Conservation (phyloP, 1,284 basidiomycete species). For the Leccinum brunneo-olivaceum region DNA sequence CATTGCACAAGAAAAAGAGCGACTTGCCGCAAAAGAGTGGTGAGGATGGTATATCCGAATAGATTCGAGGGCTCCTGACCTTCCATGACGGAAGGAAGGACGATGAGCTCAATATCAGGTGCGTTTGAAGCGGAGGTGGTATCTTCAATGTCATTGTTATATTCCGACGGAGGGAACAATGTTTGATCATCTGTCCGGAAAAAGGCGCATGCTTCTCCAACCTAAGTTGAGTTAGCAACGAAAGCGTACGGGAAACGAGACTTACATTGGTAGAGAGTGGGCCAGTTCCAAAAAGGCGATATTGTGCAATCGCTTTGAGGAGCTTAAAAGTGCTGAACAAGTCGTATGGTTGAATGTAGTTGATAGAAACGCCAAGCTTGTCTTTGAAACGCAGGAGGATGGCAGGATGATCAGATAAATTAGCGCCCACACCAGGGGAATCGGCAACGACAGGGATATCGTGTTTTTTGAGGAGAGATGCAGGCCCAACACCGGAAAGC, state of each 20-base stretch:
- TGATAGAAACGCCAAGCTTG: conserved; percentile 38
- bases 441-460: conserved; percentile 47
- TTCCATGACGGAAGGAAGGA: conserved; percentile 33
- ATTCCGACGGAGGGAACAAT: conserved; percentile 43
- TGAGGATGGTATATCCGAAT: conserved; percentile 17
- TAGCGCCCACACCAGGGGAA: conserved; percentile 52
- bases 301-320: conserved; percentile 35
- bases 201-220: conserved; percentile 55
- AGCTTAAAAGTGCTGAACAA: conserved; percentile 32
- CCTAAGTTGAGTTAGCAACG: conserved; percentile 29
- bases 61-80: background rate
- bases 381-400: conserved; percentile 47
- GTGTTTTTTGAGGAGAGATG: conserved; percentile 42
- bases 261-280: conserved; percentile 51
- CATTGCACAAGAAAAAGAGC: background rate
- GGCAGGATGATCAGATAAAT: conserved; percentile 54
- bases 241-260: background rate
- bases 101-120: conserved; percentile 60
- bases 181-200: conserved; percentile 47
- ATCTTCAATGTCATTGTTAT: conserved; percentile 39
- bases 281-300: conserved; percentile 39
- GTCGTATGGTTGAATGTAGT: conserved; percentile 34
- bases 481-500: conserved; percentile 63
- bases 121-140: conserved; percentile 47
- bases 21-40: conserved; percentile 22